phyloP scores from a whole-genome alignment of 2,329 filamentous ascomycete genomes.

The Knufia petricola region DNA sequence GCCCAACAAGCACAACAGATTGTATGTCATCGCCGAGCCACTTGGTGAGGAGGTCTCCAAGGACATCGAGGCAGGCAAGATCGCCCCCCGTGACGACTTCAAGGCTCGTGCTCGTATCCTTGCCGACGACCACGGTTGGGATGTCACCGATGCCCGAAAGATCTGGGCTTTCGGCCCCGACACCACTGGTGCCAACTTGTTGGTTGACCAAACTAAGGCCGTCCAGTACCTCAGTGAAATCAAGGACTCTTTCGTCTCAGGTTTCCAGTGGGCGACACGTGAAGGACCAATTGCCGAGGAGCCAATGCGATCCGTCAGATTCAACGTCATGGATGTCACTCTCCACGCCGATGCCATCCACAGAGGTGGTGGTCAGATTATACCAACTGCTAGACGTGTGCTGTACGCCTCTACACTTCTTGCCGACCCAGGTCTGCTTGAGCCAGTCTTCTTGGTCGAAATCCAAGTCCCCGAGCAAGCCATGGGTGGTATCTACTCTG shows the following conservation, averaged over 20 bases:
- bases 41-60: slow-evolving; percentile 82
- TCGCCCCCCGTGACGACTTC: slow-evolving; percentile 93
- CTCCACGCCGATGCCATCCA: slow-evolving; percentile 99
- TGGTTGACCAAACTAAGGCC: slow-evolving; percentile 99
- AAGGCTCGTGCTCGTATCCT: slow-evolving; percentile 94
- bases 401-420: slow-evolving; percentile 88
- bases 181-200: slow-evolving; percentile 93
- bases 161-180: slow-evolving; percentile 99
- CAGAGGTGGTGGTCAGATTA: slow-evolving; percentile 98
- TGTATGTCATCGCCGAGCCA: slow-evolving; percentile 89
- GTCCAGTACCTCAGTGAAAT: slow-evolving; percentile 99
- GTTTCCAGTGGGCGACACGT: slow-evolving; percentile 99
- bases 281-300: slow-evolving; percentile 97
- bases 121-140: slow-evolving; percentile 96
- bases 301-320: slow-evolving; percentile 93
- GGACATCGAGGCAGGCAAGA: slow-evolving; percentile 86
- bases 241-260: slow-evolving; percentile 98
- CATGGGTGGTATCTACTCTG: slow-evolving; percentile 99
- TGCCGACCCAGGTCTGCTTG: slow-evolving; percentile 80
- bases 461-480: slow-evolving; percentile 97
- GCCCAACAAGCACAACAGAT: slow-evolving; percentile 99
- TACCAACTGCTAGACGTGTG: slow-evolving; percentile 94
- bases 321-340: slow-evolving; percentile 99
- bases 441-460: slow-evolving; percentile 98
- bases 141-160: slow-evolving; percentile 99